These are phyloP conservation scores for Geosmithia morbida DNA, from an alignment of 2,329 filamentous ascomycete genomes.

Conservation along the genomic window DNA sequence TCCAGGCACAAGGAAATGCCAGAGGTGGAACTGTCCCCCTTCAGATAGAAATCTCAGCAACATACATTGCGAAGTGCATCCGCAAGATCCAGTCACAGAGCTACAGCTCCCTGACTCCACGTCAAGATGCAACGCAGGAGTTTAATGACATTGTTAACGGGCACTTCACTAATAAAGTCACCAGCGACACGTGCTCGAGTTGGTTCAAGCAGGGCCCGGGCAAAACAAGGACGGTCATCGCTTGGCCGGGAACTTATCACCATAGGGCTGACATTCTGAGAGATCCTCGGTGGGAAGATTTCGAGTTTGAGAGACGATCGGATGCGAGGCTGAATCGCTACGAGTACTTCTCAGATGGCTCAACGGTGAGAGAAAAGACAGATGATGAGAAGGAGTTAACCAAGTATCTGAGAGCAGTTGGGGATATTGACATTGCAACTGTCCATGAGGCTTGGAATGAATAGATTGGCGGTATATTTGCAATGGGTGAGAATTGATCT, in stretches of 20 bases:
- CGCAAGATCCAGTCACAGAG: not conserved
- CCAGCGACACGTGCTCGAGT: not conserved
- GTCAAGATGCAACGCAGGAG: not conserved
- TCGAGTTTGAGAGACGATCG: not conserved
- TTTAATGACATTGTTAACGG: not conserved
- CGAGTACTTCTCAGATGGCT: not conserved
- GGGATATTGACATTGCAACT: not conserved
- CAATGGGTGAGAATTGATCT: no score
- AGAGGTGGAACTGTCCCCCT: not conserved
- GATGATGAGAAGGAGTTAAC: not conserved
- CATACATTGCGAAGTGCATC: not conserved
- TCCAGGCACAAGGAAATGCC: not conserved
- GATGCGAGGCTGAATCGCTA: slow-evolving; percentile 45
- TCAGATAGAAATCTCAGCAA: not conserved
- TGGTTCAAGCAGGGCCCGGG: not conserved
- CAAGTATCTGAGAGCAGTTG: not conserved
- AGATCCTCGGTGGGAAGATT: slow-evolving; percentile 36
- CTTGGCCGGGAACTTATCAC: not conserved
- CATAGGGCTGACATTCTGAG: slow-evolving; percentile 25
- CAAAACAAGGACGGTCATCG: not conserved
- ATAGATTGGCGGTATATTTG: not conserved
- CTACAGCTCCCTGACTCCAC: not conserved
- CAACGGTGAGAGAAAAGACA: not conserved
- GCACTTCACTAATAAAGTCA: not conserved
- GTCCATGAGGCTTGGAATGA: not conserved